phyloP scores from a whole-genome alignment of 2,329 filamentous ascomycete species.

The Alternaria incomplexa region DNA sequence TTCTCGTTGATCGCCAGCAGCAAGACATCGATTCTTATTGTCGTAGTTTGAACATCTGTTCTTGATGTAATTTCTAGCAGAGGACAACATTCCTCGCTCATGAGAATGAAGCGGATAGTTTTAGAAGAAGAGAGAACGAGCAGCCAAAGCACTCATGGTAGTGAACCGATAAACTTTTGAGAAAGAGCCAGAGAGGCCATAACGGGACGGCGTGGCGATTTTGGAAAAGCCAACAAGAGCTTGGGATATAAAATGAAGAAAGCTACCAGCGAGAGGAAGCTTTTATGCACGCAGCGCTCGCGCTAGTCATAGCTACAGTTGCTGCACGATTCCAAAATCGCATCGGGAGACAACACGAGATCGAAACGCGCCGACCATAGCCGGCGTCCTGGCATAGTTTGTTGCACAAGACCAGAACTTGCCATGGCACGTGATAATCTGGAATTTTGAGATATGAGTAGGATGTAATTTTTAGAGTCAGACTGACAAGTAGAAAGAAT shows the following conservation, averaged over 20 bases:
- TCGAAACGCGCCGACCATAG: background rate
- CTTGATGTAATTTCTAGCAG: no score
- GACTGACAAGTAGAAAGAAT: no score
- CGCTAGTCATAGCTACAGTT: accelerated
- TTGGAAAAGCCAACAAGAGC: background rate
- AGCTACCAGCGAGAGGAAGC: background rate
- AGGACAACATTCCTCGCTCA: no score
- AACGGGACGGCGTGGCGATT: accelerated
- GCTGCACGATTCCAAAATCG: accelerated
- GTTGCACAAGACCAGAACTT: background rate
- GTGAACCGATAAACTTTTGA: background rate
- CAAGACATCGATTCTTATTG: background rate
- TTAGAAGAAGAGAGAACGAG: background rate
- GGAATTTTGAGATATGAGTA: no score
- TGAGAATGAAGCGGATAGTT: accelerated
- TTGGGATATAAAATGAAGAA: background rate
- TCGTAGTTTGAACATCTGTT: no score
- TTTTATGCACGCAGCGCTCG: background rate
- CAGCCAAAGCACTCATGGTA: background rate
- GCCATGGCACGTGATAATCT: accelerated
- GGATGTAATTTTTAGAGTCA: no score
- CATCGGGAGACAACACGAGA: background rate
- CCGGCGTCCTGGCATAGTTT: accelerated
- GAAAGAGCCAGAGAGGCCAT: background rate
- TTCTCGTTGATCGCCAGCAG: background rate